Conservation (phyloP, 1,139 yeast species). For the Arxiozyma heterogenica region DNA sequence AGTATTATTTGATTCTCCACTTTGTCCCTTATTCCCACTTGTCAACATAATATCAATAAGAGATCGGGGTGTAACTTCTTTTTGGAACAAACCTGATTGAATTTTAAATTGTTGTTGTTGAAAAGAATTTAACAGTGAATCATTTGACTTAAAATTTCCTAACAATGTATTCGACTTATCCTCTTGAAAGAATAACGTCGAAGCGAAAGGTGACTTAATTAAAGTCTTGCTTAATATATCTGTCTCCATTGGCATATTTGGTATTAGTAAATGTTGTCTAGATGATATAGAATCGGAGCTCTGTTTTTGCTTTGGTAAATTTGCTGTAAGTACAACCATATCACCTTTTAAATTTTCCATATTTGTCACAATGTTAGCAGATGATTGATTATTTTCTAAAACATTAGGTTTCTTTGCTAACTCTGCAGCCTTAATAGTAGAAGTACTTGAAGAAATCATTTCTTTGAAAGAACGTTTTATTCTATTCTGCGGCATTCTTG, state of each 20-base stretch:
- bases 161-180: neutral
- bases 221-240: neutral
- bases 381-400: neutral
- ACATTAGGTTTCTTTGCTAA: neutral
- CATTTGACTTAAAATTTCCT: neutral
- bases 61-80: slow-evolving; percentile 8
- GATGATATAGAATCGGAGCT: neutral
- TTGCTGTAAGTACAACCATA: neutral
- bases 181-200: slow-evolving; percentile 1
- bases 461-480: neutral
- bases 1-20: neutral
- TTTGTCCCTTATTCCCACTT: neutral
- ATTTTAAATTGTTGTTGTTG: neutral
- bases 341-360: neutral
- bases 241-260: neutral
- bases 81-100: neutral
- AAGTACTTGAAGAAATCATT: neutral
- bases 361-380: neutral
- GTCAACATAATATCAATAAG: slow-evolving; percentile 8
- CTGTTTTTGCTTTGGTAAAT: neutral
- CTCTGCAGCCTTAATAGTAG: neutral
- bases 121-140: neutral
- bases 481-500: neutral
- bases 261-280: slow-evolving; percentile 2
- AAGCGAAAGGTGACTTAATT: slow-evolving; percentile 5